Conservation (phyloP, 805 yeast species). For the Ogataea pignaliae region DNA sequence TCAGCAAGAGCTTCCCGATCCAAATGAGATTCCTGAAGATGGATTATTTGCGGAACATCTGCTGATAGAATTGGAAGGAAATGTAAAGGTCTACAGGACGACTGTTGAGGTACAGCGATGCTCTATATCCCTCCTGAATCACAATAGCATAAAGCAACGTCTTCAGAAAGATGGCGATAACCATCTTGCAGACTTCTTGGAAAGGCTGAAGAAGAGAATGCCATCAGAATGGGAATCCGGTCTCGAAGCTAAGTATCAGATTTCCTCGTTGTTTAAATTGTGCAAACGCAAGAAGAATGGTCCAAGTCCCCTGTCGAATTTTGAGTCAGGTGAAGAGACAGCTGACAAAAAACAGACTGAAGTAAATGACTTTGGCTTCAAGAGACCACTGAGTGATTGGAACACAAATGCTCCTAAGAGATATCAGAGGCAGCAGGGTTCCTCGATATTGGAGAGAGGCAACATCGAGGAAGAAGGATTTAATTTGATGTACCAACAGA, state of each 20-base stretch:
- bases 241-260: conserved; percentile 4
- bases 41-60: conserved; percentile 11
- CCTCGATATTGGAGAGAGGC: no score
- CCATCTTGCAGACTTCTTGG: conserved; percentile 14
- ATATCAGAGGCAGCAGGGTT: no score
- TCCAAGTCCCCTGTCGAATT: no score
- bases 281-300: not conserved
- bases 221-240: conserved; percentile 11
- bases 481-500: no score
- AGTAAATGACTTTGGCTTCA: no score
- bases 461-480: no score
- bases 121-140: conserved; percentile 6
- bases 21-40: conserved; percentile 12
- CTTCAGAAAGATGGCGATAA: conserved; percentile 8
- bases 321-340: no score
- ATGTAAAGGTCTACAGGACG: conserved; percentile 11
- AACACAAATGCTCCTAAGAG: no score
- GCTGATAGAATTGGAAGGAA: conserved; percentile 18
- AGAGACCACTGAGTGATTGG: no score
- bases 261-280: no score
- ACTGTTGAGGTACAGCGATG: conserved; percentile 19
- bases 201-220: conserved; percentile 9
- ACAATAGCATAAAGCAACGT: conserved; percentile 4
- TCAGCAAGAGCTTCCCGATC: conserved; percentile 3
- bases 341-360: no score